Percentiles rank a stretch among this genome's conserved stretches.
Evolutionary conservation across 441 rosid genomes (phyloP).

Genomic region (Sinapis alba): DNA sequence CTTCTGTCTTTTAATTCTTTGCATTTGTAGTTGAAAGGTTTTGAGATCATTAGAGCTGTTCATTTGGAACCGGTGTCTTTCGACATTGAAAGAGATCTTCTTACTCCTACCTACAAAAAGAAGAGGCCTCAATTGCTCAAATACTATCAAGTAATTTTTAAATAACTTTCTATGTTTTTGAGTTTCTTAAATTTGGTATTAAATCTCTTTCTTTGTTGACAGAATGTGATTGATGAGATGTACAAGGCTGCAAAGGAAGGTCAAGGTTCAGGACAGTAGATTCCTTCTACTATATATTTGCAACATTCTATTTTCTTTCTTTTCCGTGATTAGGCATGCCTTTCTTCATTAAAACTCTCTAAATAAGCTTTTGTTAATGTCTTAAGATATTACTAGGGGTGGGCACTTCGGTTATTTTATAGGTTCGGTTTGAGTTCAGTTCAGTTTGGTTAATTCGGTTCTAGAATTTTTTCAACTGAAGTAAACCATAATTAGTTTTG

Average conservation of each 20-base stretch:
- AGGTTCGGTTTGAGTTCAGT: no score
- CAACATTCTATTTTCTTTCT: neutral
- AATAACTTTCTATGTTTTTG: neutral
- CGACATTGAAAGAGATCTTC: conserved; percentile 85
- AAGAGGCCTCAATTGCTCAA: conserved; percentile 93
- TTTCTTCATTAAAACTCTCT: neutral
- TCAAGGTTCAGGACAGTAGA: conserved; percentile 37
- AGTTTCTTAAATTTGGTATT: neutral
- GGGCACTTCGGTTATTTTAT: no score
- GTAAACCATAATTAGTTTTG: no score
- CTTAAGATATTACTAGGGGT: conserved; percentile 6
- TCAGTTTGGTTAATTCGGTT: no score
- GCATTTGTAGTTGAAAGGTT: conserved; percentile 80
- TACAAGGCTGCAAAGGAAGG: conserved; percentile 64
- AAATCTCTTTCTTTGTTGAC: conserved; percentile 21
- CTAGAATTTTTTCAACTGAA: no score
- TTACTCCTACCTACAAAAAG: conserved; percentile 94
- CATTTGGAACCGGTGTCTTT: conserved; percentile 89
- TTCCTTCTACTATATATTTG: neutral
- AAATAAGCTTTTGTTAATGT: conserved; percentile 23
- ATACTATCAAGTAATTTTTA: conserved; percentile 66
- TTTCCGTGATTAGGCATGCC: neutral
- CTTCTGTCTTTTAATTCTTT: neutral
- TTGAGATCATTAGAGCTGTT: conserved; percentile 74
- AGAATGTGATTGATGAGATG: conserved; percentile 69